phyloP scores from a whole-genome alignment of 495 filamentous ascomycete genomes.

The Cladorrhinum samala region DNA sequence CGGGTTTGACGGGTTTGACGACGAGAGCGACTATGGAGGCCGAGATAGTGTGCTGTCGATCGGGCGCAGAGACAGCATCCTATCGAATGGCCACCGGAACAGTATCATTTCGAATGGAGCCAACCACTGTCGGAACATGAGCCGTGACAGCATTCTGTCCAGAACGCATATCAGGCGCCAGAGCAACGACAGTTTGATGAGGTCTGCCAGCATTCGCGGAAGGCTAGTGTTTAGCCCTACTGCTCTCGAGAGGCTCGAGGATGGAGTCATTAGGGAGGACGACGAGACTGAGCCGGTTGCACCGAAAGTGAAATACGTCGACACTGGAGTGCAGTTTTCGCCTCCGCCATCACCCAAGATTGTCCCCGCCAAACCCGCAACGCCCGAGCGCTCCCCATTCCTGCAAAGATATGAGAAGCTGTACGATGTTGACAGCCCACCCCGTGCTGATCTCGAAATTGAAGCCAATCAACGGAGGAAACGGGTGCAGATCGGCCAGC shows the following conservation, averaged over 20 bases:
- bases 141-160: conserved; percentile 34
- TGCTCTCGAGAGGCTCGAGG: conserved; percentile 45
- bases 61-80: conserved; percentile 10
- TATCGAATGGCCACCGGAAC: not conserved
- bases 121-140: conserved; percentile 31
- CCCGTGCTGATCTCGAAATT: conserved; percentile 48
- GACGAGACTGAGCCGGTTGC: conserved; percentile 28
- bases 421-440: conserved; percentile 34
- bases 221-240: conserved; percentile 41
- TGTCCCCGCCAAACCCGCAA: conserved; percentile 34
- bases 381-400: conserved; percentile 30
- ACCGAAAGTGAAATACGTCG: conserved; percentile 47
- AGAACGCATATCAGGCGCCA: conserved; percentile 40
- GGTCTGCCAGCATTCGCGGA: conserved; percentile 45
- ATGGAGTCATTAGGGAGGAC: conserved; percentile 44
- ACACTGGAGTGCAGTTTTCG: conserved; percentile 75
- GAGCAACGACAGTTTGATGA: conserved; percentile 46
- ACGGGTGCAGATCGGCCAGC: conserved; percentile 45
- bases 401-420: conserved; percentile 29
- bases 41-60: conserved; percentile 48
- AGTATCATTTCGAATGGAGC: conserved; percentile 12
- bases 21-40: conserved; percentile 48
- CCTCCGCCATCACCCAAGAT: conserved; percentile 68
- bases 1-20: conserved; percentile 69
- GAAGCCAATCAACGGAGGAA: conserved; percentile 69